Percentiles rank a stretch among this genome's conserved stretches.
Evolutionary conservation across 805 yeast species (phyloP).

Genomic region (Priceomyces carsonii): DNA sequence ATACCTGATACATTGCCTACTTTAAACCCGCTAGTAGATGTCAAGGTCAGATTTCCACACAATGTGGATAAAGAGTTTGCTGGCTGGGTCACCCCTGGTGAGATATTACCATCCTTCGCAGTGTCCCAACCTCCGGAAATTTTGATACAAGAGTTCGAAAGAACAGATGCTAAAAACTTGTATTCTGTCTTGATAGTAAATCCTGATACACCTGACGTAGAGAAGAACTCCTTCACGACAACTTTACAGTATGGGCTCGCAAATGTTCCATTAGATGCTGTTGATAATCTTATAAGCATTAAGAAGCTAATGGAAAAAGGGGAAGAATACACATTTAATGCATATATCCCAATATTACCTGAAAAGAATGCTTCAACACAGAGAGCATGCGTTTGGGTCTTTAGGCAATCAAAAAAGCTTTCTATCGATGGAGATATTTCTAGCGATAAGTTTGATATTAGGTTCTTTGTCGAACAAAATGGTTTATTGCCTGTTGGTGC

Average conservation of each 20-base stretch:
- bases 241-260: slow-evolving; percentile 75
- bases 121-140: slow-evolving; percentile 78
- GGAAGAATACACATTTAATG: slow-evolving; percentile 39
- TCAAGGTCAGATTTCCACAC: slow-evolving; percentile 73
- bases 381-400: slow-evolving; percentile 87
- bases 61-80: slow-evolving; percentile 53
- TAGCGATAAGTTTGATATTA: slow-evolving; percentile 65
- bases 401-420: slow-evolving; percentile 56
- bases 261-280: slow-evolving; percentile 61
- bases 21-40: slow-evolving; percentile 74
- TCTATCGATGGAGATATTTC: slow-evolving; percentile 20
- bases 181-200: slow-evolving; percentile 84
- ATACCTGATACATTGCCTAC: slow-evolving; percentile 96
- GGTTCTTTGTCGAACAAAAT: slow-evolving; percentile 59
- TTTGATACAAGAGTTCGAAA: slow-evolving; percentile 69
- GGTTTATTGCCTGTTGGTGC: slow-evolving; percentile 82
- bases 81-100: slow-evolving; percentile 81
- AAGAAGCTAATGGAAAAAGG: slow-evolving; percentile 38
- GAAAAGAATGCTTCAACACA: slow-evolving; percentile 85
- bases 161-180: slow-evolving; percentile 46
- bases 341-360: slow-evolving; percentile 81
- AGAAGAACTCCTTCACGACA: slow-evolving; percentile 66
- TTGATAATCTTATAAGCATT: slow-evolving; percentile 56
- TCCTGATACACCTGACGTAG: slow-evolving; percentile 86
- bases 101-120: slow-evolving; percentile 66